Percentiles rank a stretch among this genome's conserved stretches.
Evolutionary conservation across 495 filamentous ascomycete genomes (phyloP).

Genomic region (Tuber calosporum): DNA sequence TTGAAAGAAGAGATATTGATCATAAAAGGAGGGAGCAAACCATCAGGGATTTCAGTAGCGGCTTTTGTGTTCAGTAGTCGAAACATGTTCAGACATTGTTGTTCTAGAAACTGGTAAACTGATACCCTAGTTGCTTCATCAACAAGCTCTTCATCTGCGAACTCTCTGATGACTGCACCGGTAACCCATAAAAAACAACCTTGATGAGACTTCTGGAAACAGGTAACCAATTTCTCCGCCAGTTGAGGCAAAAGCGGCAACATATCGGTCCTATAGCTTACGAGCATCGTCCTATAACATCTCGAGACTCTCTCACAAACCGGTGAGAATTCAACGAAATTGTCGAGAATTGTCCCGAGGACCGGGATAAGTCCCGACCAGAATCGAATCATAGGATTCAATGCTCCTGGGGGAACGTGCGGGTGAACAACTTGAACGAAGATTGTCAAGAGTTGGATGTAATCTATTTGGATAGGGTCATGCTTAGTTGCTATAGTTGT

Average conservation of each 20-base stretch:
- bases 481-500: conserved; percentile 1
- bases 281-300: conserved; percentile 92
- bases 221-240: conserved; percentile 75
- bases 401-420: conserved; percentile 60
- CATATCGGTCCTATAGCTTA: conserved; percentile 87
- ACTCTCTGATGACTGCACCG: conserved; percentile 88
- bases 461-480: conserved; percentile 50
- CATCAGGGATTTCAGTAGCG: conserved; percentile 81
- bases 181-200: conserved; percentile 98
- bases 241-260: conserved; percentile 73
- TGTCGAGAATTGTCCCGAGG: conserved; percentile 72
- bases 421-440: conserved; percentile 69
- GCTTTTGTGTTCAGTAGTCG: conserved; percentile 78
- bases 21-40: conserved; percentile 44
- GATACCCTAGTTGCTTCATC: conserved; percentile 72
- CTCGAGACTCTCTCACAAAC: conserved; percentile 90
- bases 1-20: neutral
- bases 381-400: conserved; percentile 91
- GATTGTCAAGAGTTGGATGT: conserved; percentile 81
- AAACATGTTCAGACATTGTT: conserved; percentile 79
- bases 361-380: conserved; percentile 88
- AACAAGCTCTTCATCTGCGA: conserved; percentile 80
- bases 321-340: conserved; percentile 72
- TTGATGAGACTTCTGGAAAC: conserved; percentile 78
- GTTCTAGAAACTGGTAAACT: conserved; percentile 90